Evolutionary conservation across 768 basidiomycete species (phyloP).

Genomic region (Pulveroboletus sp.): DNA sequence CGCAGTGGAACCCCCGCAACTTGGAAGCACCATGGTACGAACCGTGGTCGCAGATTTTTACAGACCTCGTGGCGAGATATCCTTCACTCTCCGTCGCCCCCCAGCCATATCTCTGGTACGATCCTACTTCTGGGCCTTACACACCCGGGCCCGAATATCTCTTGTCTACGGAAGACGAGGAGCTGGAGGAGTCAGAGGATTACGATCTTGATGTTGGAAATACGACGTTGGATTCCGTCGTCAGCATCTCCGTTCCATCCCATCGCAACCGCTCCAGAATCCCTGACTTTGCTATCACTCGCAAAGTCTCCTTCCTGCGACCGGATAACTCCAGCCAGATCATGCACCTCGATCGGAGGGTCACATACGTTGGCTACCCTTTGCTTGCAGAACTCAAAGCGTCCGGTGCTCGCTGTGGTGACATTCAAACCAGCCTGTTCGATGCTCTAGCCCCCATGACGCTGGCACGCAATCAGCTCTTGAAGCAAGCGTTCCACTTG

Average conservation of each 20-base stretch:
- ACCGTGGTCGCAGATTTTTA: neutral
- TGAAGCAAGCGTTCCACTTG: neutral
- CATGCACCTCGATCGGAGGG: too few relatives aligned
- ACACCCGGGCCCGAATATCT: neutral
- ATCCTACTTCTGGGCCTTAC: neutral
- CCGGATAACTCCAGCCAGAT: too few relatives aligned
- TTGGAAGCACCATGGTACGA: neutral
- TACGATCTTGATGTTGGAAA: neutral
- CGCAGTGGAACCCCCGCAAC: neutral
- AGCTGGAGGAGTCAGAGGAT: neutral
- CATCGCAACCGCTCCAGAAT: neutral
- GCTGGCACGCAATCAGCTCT: neutral
- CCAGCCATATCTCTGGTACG: neutral
- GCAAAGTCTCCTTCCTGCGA: neutral
- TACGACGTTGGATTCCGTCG: neutral
- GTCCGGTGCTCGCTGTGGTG: neutral
- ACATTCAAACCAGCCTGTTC: neutral
- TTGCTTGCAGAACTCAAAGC: neutral
- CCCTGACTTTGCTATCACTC: neutral
- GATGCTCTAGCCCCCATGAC: neutral
- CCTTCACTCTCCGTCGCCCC: neutral
- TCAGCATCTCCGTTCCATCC: neutral
- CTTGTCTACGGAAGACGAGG: neutral
- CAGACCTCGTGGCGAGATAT: neutral
- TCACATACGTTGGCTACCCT: too few relatives aligned